Base-by-base conservation (phyloP, 2,329 filamentous ascomycete genomes). In the Hirsutella thompsonii region DNA sequence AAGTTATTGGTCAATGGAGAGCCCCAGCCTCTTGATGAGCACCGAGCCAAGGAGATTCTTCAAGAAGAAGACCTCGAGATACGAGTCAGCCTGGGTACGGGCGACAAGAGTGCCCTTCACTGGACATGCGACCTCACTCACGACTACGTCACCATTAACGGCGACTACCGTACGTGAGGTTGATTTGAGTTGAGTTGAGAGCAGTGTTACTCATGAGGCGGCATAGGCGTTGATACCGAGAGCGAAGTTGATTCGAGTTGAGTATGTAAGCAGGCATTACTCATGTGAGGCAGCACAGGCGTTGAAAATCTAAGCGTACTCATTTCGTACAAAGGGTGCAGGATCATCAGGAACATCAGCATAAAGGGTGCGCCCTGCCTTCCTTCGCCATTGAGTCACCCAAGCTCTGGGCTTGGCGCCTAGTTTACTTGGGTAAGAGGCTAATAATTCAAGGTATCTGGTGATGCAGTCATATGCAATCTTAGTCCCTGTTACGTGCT, bases 111-210 rank as follows among this genome's bases (percentile, higher is more conserved):
- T 57, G 80, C 81, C 2, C 76, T 79, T 5, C 85, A 86, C 58
- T 92, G 83, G 79, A 92, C 85, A 32, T 92, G 86, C 55, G 86
- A 93, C 58, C 86, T 89, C 51, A 87, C 81, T 55, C 83, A 89
- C 55, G 83, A 89, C 68, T 93, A 78, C 55, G 76, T 76, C 30
- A 76, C 74, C 5, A 81, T 81, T 50, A 82, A 82, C 52, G 77
- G 77, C 23, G 77, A 82, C 53, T 82, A 82, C 55, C 68, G 78
- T 46, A 82, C 78, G 37, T 81, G 30, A 34, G 32, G 16, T 8
- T 16, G 10, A 16, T n/a, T 9, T 9, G 32, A 14, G 13, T 33
- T 3, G 32, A 3, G 13, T n/a, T 16, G 49, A 44, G 13, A 11
- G 19, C 20, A 19, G 20, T 20, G 29, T 10, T 35, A 4, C 26